These are phyloP conservation scores for Dryadomyces quercivorus DNA, from an alignment of 2,329 filamentous ascomycete genomes.

Conservation along the genomic window DNA sequence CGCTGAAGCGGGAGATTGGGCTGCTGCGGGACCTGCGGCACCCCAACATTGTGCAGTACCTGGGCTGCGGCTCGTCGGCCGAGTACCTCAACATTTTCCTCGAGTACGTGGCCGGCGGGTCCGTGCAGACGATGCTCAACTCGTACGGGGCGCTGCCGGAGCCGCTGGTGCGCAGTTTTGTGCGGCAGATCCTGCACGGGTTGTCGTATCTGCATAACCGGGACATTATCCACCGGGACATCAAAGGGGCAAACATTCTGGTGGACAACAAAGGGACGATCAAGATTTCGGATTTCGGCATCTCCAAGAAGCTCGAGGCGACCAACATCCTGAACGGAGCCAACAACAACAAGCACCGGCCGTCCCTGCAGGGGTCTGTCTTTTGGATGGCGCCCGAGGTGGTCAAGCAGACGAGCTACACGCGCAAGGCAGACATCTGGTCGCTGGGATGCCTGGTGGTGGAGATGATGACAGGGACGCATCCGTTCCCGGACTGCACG, in stretches of 20 bases:
- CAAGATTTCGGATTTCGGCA: slow-evolving; percentile 98
- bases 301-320: slow-evolving; percentile 93
- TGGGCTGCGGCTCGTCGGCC: slow-evolving; percentile 84
- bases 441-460: slow-evolving; percentile 92
- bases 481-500: slow-evolving; percentile 93
- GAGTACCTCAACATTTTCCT: slow-evolving; percentile 98
- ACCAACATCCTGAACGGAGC: slow-evolving; percentile 66
- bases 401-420: slow-evolving; percentile 94
- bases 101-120: slow-evolving; percentile 95
- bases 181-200: slow-evolving; percentile 86
- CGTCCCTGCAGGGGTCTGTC: slow-evolving; percentile 88
- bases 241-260: slow-evolving; percentile 97
- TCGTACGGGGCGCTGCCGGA: slow-evolving; percentile 94
- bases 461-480: slow-evolving; percentile 96
- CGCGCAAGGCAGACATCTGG: slow-evolving; percentile 98
- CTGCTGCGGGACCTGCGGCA: slow-evolving; percentile 89
- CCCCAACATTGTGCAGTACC: slow-evolving; percentile 94
- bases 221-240: slow-evolving; percentile 96
- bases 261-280: slow-evolving; percentile 98
- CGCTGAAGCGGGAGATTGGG: slow-evolving; percentile 90
- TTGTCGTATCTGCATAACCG: slow-evolving; percentile 86
- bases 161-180: slow-evolving; percentile 88
- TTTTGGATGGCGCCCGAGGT: slow-evolving; percentile 99
- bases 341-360: slow-evolving; percentile 54
- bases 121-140: slow-evolving; percentile 96